These are phyloP conservation scores for Wallacemonas collosoma DNA, from an alignment of 208 protist species.

Conservation along the genomic window DNA sequence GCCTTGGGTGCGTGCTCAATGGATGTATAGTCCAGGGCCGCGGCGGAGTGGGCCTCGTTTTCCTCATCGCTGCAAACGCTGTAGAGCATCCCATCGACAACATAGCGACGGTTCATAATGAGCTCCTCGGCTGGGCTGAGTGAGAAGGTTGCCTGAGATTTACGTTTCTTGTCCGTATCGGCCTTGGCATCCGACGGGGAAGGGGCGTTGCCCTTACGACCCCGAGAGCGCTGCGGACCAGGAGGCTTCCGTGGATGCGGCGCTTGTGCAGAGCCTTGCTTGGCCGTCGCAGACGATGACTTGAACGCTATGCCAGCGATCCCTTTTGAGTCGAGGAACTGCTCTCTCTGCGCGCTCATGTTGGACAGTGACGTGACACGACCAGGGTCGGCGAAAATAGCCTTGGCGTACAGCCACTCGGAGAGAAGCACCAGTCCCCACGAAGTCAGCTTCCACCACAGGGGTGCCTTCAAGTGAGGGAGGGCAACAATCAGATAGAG, in stretches of 20 bases:
- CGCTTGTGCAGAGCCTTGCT: background rate
- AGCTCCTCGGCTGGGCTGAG: conserved; percentile 56
- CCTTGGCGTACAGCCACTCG: conserved; percentile 63
- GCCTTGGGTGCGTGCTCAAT: conserved; percentile 16
- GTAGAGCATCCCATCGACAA: conserved; percentile 82
- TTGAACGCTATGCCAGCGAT: conserved; percentile 2
- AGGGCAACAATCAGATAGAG: conserved; percentile 75
- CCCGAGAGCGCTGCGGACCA: background rate
- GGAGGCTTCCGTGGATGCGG: background rate
- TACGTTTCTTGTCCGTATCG: background rate
- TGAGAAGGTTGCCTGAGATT: conserved; percentile 2
- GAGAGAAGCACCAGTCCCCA: conserved; percentile 60
- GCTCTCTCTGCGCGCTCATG: conserved; percentile 31
- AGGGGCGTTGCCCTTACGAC: background rate
- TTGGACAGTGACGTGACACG: conserved; percentile 60
- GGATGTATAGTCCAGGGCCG: background rate
- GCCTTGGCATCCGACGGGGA: background rate
- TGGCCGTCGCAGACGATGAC: background rate
- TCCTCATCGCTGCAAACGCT: conserved; percentile 26
- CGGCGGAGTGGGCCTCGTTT: conserved; percentile 7
- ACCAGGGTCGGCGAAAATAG: conserved; percentile 83
- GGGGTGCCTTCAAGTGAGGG: conserved; percentile 45
- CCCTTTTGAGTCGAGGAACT: background rate
- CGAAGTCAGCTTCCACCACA: conserved; percentile 58
- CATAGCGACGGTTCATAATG: conserved; percentile 67